Evolutionary conservation across 106 monocot genomes (phyloP).

Genomic region (Dendrobium chrysotoxum): DNA sequence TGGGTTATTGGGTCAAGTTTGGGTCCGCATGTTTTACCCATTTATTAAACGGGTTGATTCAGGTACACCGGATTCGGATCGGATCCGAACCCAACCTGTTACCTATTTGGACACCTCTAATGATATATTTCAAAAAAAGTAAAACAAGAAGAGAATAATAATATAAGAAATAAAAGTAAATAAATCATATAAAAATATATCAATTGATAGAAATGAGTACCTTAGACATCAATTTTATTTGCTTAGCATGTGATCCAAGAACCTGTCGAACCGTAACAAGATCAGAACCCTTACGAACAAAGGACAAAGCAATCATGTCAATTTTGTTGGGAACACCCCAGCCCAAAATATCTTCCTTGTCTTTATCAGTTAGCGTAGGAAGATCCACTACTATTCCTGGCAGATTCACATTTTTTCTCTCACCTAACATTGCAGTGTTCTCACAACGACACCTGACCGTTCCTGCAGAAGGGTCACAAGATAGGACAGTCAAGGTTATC

Average conservation of each 20-base stretch:
- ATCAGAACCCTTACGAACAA: constrained; percentile 94
- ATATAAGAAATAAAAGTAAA: background rate
- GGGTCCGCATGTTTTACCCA: no score
- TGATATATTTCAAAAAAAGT: no score
- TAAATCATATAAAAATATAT: background rate
- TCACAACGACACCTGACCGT: constrained; percentile 79
- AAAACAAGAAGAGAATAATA: no score
- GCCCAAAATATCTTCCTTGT: constrained; percentile 72
- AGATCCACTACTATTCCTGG: constrained; percentile 87
- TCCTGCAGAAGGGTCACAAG: constrained; percentile 61
- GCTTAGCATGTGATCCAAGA: constrained; percentile 69
- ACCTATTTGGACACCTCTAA: no score
- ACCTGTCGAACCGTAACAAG: constrained; percentile 70
- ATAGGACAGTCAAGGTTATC: constrained; percentile 69
- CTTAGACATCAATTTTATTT: constrained; percentile 91
- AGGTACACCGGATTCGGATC: no score
- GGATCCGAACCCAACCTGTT: no score
- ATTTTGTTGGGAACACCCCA: constrained; percentile 95
- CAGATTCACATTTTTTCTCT: constrained; percentile 95
- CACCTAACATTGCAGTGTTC: constrained; percentile 75
- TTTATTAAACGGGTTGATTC: no score
- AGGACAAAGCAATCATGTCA: constrained; percentile 86
- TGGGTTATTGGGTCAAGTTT: no score
- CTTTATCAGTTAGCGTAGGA: constrained; percentile 83
- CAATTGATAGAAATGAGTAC: constrained; percentile 15